Percentiles rank a stretch among this genome's conserved stretches.
These are phyloP conservation scores for Mycena indigotica DNA, from an alignment of 768 basidiomycete species.

Conservation along the genomic window DNA sequence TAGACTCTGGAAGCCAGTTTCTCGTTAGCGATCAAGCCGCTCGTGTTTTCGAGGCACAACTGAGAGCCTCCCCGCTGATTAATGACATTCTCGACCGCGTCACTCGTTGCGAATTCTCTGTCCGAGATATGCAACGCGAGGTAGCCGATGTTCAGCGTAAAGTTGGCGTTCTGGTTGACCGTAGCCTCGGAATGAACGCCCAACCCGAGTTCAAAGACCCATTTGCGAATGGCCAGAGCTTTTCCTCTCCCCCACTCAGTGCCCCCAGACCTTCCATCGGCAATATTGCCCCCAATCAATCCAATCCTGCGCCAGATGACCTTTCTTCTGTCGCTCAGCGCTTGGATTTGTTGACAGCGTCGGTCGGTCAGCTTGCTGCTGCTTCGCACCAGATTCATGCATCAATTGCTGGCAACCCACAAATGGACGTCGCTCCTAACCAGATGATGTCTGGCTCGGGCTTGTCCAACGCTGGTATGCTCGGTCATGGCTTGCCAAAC, in stretches of 20 bases:
- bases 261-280: conserved; percentile 66
- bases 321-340: conserved; percentile 76
- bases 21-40: conserved; percentile 49
- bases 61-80: conserved; percentile 75
- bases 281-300: conserved; percentile 73
- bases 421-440: conserved; percentile 51
- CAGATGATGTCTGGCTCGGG: conserved; percentile 46
- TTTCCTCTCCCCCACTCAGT: conserved; percentile 37
- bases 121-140: conserved; percentile 73
- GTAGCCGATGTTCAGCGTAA: conserved; percentile 76
- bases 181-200: conserved; percentile 46
- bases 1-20: conserved; percentile 73
- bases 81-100: conserved; percentile 78
- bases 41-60: conserved; percentile 66
- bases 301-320: conserved; percentile 61
- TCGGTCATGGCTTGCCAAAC: conserved; percentile 64
- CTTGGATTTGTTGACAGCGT: conserved; percentile 76
- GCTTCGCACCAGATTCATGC: conserved; percentile 71
- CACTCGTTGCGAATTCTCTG: conserved; percentile 66
- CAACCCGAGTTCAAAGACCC: conserved; percentile 86
- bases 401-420: conserved; percentile 41
- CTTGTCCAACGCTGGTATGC: conserved; percentile 40
- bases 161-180: conserved; percentile 74
- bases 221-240: conserved; percentile 53
- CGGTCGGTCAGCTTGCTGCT: conserved; percentile 82